Base-by-base conservation (phyloP, 306 rosid genomes). In the Nissolia schottii region DNA sequence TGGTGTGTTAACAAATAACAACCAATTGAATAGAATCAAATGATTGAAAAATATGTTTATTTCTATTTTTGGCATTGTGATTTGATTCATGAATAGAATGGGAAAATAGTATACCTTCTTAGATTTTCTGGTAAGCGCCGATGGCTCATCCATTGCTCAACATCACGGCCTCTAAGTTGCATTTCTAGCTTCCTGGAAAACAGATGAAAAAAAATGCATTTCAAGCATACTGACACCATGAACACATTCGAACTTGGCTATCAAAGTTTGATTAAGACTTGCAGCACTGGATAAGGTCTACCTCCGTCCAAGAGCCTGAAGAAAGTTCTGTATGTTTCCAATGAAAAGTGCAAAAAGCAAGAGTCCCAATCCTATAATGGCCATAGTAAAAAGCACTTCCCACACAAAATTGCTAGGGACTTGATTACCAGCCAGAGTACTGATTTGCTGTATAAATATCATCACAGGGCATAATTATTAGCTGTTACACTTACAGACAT, bases 251-350 rank as follows among this genome's bases (percentile, higher is more conserved):
- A 73, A 61, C 18, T 57, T 9, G 18, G 53, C 53, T 15, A 5
- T 11, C 18, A 57, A 58, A 58, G 48, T 41, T 19, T 58, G 45
- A 29, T 13, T 23, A 6, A 83, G 43, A 58, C 10, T 20, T 34
- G 23, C 5, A 48, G 53, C 37, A 57, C 12, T 57, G 14, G 13
- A 3, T 45, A 29, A 45, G 48, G 49, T 55, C 53, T 74, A 74
- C 97, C 97, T 84, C 74, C 71, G 81, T 23, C 86, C 97, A 68
- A 91, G 97, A 74, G 88, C 87, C 82, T 85, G 97, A 70, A 91
- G 96, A 77, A 88, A 89, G 81, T 89, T 89, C 80, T 91, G 97
- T 86, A 91, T 88, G 62, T 91, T 84, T 64, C 97, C 96, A 59
- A 91, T 89, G 69, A 91, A 91, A 72, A 88, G 82, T 60, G 97